phyloP scores from a whole-genome alignment of 1,284 basidiomycete genomes.

The Apiotrichum gracile region DNA sequence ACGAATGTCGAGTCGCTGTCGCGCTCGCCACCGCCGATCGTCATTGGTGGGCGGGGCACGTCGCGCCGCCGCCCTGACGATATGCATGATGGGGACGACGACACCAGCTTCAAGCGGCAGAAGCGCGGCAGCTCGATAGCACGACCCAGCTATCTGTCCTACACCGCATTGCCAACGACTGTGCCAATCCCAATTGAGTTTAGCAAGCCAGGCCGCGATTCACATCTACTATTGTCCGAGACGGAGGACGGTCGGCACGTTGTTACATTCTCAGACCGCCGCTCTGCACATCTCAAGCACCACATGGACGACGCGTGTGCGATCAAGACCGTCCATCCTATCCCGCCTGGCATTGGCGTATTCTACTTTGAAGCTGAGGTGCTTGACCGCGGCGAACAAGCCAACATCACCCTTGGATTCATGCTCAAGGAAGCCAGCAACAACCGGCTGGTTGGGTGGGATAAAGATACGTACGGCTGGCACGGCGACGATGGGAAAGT shows the following conservation, averaged over 20 bases:
- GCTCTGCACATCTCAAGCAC: slow-evolving; percentile 47
- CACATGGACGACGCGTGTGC: slow-evolving; percentile 72
- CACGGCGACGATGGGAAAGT: slow-evolving; percentile 84
- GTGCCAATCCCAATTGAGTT: slow-evolving; percentile 10
- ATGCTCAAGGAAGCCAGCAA: slow-evolving; percentile 56
- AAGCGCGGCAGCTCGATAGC: background rate
- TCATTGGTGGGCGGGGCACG: background rate
- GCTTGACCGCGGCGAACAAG: slow-evolving; percentile 53
- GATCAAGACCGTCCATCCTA: slow-evolving; percentile 64
- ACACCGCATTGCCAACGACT: slow-evolving; percentile 24
- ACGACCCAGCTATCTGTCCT: slow-evolving; percentile 49
- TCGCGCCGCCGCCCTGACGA: slow-evolving; percentile 2
- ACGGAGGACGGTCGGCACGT: slow-evolving; percentile 11
- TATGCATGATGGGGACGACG: background rate
- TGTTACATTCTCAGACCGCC: slow-evolving; percentile 28
- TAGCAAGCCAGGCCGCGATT: background rate
- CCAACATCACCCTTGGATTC: slow-evolving; percentile 78
- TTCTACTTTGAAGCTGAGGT: slow-evolving; percentile 88
- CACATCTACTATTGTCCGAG: slow-evolving; percentile 5
- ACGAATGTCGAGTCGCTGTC: slow-evolving; percentile 1
- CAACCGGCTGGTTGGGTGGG: slow-evolving; percentile 80
- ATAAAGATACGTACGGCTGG: slow-evolving; percentile 83
- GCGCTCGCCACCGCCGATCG: background rate
- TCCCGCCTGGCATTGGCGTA: slow-evolving; percentile 75
- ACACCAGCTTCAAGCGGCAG: slow-evolving; percentile 1